These are phyloP conservation scores for Daldinia sp. DNA, from an alignment of 2,329 filamentous ascomycete species.

Conservation along the genomic window DNA sequence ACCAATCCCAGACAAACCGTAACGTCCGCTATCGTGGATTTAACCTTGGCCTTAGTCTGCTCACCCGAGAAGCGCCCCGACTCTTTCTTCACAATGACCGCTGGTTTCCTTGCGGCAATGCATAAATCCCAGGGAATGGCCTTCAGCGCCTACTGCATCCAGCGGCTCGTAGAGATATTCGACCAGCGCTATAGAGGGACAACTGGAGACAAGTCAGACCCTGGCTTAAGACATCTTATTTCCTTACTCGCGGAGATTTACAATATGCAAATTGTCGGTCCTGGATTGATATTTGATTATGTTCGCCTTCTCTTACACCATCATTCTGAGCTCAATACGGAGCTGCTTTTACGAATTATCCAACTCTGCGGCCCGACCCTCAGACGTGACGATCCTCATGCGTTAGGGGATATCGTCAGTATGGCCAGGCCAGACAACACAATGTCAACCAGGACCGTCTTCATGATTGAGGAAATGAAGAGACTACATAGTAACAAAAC, in stretches of 20 bases:
- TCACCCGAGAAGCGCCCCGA: slow-evolving; percentile 84
- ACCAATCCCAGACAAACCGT: slow-evolving; percentile 89
- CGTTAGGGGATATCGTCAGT: slow-evolving; percentile 88
- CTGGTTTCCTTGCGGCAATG: slow-evolving; percentile 87
- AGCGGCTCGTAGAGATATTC: slow-evolving; percentile 81
- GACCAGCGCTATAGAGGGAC: slow-evolving; percentile 70
- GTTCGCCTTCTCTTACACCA: slow-evolving; percentile 80
- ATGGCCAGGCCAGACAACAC: slow-evolving; percentile 80
- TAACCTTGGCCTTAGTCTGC: slow-evolving; percentile 82
- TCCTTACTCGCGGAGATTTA: slow-evolving; percentile 89
- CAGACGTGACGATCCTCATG: slow-evolving; percentile 86
- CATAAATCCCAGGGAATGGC: slow-evolving; percentile 90
- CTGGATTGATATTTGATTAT: slow-evolving; percentile 89
- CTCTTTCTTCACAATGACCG: slow-evolving; percentile 89
- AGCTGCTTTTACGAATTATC: slow-evolving; percentile 86
- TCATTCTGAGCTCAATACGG: slow-evolving; percentile 87
- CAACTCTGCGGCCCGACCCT: slow-evolving; percentile 85
- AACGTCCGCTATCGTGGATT: slow-evolving; percentile 81
- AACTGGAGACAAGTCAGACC: slow-evolving; percentile 51
- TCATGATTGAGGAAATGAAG: slow-evolving; percentile 97
- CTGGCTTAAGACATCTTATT: slow-evolving; percentile 69
- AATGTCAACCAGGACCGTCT: slow-evolving; percentile 88
- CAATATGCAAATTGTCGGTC: slow-evolving; percentile 88
- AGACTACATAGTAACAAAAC: slow-evolving; percentile 94
- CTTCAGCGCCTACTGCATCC: slow-evolving; percentile 88